Evolutionary conservation across 768 basidiomycete species (phyloP).

Genomic region (Boletus tomentosulus): DNA sequence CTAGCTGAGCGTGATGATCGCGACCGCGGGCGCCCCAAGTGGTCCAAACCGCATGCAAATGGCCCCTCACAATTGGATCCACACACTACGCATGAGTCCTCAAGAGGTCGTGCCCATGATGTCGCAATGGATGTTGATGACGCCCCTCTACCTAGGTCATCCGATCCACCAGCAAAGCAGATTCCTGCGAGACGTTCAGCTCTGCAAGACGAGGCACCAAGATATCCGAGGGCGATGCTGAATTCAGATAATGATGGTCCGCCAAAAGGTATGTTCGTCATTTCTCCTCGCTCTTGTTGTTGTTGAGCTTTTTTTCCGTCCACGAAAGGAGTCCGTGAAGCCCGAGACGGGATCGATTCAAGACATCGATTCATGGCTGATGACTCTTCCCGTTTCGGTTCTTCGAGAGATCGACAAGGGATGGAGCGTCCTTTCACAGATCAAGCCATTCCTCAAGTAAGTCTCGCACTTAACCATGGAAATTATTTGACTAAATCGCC

Average conservation of each 20-base stretch:
- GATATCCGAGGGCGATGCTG: conserved; percentile 38
- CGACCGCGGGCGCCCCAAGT: conserved; percentile 13
- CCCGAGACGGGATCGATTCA: conserved; percentile 15
- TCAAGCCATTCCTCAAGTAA: conserved; percentile 12
- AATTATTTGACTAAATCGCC: background rate
- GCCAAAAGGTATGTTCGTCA: conserved; percentile 10
- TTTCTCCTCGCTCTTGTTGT: background rate
- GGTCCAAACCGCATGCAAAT: conserved; percentile 11
- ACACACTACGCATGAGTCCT: conserved; percentile 15
- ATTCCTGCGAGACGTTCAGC: conserved; percentile 13
- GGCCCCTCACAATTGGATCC: conserved; percentile 14
- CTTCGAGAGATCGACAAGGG: conserved; percentile 15
- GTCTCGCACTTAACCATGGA: conserved; percentile 1
- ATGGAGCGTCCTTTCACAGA: conserved; percentile 21
- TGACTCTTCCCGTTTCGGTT: conserved; percentile 10
- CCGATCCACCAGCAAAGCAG: conserved; percentile 16
- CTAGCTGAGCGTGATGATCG: conserved; percentile 11
- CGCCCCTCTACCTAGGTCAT: conserved; percentile 15
- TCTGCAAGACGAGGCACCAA: conserved; percentile 26
- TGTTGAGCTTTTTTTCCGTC: background rate
- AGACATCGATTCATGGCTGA: conserved; percentile 19
- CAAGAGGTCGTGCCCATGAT: conserved; percentile 21
- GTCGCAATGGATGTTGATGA: conserved; percentile 28
- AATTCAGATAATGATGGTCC: conserved; percentile 18
- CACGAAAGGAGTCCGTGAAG: conserved; percentile 16